A percentile compares a stretch with the other conserved stretches of the same genome.
These are phyloP conservation scores for Yamadazyma trypodendri DNA, from an alignment of 1,139 yeast genomes.

Conservation along the genomic window DNA sequence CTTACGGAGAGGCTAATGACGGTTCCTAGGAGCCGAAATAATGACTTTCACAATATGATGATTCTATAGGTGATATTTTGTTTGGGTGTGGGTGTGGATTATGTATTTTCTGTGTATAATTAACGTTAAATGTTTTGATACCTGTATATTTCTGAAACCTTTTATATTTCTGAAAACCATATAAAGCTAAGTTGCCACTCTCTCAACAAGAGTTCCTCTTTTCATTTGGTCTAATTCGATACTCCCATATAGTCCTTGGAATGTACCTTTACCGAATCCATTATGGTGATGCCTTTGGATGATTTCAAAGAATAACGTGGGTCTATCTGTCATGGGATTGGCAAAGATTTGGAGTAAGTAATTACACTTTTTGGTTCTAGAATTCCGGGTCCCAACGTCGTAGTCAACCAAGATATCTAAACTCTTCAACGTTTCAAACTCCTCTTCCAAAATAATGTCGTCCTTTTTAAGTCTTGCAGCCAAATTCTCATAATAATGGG, in stretches of 20 bases:
- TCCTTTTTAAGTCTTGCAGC: slow-evolving; percentile 36
- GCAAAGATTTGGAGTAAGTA: slow-evolving; percentile 78
- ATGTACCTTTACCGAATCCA: slow-evolving; percentile 89
- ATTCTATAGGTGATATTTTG: no score
- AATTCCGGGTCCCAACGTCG: slow-evolving; percentile 47
- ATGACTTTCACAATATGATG: no score
- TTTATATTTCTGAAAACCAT: slow-evolving; percentile 2
- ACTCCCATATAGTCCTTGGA: slow-evolving; percentile 75
- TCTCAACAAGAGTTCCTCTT: slow-evolving; percentile 45
- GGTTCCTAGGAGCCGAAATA: no score
- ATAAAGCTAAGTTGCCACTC: not conserved
- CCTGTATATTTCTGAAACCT: not conserved
- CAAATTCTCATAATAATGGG: slow-evolving; percentile 53
- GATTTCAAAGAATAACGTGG: slow-evolving; percentile 76
- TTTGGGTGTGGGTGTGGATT: no score
- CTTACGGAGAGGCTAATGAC: no score
- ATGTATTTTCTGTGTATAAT: not conserved
- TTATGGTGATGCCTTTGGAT: slow-evolving; percentile 77
- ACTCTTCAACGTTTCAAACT: slow-evolving; percentile 34
- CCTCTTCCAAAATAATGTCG: slow-evolving; percentile 47
- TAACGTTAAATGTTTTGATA: not conserved
- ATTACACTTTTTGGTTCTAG: slow-evolving; percentile 39
- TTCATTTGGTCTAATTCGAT: slow-evolving; percentile 62
- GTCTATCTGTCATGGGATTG: slow-evolving; percentile 72
- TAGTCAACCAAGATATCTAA: slow-evolving; percentile 70